Evolutionary conservation across 371 early-diverging fungal species (phyloP).

Genomic region (Mucor piriformis): DNA sequence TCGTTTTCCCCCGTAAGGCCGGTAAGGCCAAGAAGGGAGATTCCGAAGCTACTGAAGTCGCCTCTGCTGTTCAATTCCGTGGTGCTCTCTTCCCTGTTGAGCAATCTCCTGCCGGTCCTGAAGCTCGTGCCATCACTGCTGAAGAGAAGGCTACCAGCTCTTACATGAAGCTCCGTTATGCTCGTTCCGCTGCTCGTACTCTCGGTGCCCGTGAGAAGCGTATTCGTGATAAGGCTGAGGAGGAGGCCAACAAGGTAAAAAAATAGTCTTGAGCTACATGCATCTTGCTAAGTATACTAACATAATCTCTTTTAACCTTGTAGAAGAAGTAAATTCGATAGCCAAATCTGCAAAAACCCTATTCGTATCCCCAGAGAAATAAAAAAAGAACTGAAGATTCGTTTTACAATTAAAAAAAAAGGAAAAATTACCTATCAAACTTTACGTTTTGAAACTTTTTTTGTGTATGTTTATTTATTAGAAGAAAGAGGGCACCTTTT

Average conservation of each 20-base stretch:
- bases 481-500: too few relatives aligned
- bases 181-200: conserved; percentile 80
- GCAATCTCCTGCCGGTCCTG: conserved; percentile 66
- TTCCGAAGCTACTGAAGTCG: conserved; percentile 62
- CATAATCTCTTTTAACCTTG: conserved; percentile 4
- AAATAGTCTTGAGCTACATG: not conserved
- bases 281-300: not conserved
- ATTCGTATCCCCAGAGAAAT: conserved; percentile 3
- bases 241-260: conserved; percentile 78
- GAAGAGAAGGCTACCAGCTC: conserved; percentile 84
- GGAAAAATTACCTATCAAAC: conserved; percentile 3
- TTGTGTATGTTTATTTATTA: not conserved
- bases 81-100: conserved; percentile 77
- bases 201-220: conserved; percentile 86
- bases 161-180: conserved; percentile 87
- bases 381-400: conserved; percentile 20
- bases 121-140: conserved; percentile 82
- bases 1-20: conserved; percentile 77
- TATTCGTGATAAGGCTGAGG: conserved; percentile 81
- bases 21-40: conserved; percentile 84
- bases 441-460: conserved; percentile 2
- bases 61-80: conserved; percentile 73
- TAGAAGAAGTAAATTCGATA: conserved; percentile 45
- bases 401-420: conserved; percentile 8
- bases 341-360: conserved; percentile 3